Evolutionary conservation across 441 rosid species (phyloP).

Genomic region (Populus trichocarpa): DNA sequence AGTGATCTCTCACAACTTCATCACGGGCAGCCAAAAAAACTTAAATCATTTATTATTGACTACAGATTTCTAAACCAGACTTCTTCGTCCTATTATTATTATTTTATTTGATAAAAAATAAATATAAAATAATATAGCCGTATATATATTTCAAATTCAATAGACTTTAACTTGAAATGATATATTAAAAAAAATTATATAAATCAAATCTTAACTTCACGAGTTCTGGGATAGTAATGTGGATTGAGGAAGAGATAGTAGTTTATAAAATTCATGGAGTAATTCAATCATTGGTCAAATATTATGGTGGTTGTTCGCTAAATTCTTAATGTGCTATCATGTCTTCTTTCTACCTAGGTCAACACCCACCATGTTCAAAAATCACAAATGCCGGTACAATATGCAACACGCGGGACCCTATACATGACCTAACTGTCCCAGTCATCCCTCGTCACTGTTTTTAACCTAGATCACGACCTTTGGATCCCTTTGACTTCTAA

Average conservation of each 20-base stretch:
- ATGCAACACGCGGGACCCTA: slow-evolving; percentile 20
- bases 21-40: too few species aligned
- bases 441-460: background rate
- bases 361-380: slow-evolving; percentile 36
- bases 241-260: background rate
- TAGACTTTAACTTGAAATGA: too few species aligned
- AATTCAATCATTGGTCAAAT: slow-evolving; percentile 24
- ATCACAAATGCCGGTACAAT: slow-evolving; percentile 11
- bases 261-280: slow-evolving; percentile 21
- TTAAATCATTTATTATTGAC: background rate
- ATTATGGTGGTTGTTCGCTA: slow-evolving; percentile 6
- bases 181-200: too few species aligned
- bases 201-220: too few species aligned
- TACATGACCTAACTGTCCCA: background rate
- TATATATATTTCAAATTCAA: too few species aligned
- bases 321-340: slow-evolving; percentile 3
- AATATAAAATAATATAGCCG: too few species aligned
- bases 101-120: too few species aligned
- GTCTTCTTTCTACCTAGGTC: slow-evolving; percentile 23
- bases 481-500: background rate
- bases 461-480: slow-evolving; percentile 9
- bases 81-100: too few species aligned
- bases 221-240: background rate
- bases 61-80: background rate
- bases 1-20: background rate